Conservation (phyloP, 768 basidiomycete species). For the Mycena sanguinolenta region DNA sequence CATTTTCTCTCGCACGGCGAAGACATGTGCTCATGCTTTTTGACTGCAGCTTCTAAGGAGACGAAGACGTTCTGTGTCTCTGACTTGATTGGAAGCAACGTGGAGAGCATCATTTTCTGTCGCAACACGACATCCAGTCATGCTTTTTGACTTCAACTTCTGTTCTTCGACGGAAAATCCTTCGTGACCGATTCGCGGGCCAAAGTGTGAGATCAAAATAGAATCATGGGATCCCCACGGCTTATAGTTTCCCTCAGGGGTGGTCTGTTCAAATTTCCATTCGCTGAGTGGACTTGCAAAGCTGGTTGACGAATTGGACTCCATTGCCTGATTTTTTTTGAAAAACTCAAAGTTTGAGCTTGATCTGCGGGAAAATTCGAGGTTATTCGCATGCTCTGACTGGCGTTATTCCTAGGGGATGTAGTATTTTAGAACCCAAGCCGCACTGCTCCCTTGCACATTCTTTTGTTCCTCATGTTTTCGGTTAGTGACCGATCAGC, state of each 20-base stretch:
- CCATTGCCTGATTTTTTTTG: too few relatives aligned
- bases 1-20: too few relatives aligned
- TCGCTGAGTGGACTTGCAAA: too few relatives aligned
- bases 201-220: neutral
- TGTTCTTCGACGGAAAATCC: conserved; percentile 15
- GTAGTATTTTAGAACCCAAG: neutral
- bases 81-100: too few relatives aligned
- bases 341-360: too few relatives aligned
- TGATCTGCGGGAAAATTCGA: too few relatives aligned
- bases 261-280: neutral
- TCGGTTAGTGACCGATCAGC: conserved; percentile 5
- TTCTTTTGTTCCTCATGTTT: neutral
- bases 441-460: neutral
- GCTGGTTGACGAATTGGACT: too few relatives aligned
- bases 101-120: too few relatives aligned
- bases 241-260: neutral
- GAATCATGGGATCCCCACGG: neutral
- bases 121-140: conserved; percentile 2
- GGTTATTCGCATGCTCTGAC: too few relatives aligned
- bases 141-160: conserved; percentile 15
- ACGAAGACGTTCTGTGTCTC: too few relatives aligned
- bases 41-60: conserved; percentile 1
- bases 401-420: too few relatives aligned
- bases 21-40: conserved; percentile 19
- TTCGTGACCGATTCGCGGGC: conserved; percentile 1